Evolutionary conservation across 2,329 filamentous ascomycete genomes (phyloP), one percentile per base, ranked within the genome.

Genomic region (Aspergillus hortae): DNA sequence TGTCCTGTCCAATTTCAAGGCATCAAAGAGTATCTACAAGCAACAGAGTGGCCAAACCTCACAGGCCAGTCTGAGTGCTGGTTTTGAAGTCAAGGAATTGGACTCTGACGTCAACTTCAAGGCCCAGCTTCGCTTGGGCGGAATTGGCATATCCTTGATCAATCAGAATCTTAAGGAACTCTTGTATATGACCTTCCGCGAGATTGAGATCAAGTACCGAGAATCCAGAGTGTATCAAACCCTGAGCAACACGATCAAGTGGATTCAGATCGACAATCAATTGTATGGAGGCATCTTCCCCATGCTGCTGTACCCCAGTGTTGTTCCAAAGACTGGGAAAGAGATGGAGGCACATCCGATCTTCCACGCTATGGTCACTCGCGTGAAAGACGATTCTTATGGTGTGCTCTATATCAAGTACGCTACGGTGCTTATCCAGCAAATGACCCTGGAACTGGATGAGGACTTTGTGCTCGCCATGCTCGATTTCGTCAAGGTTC

Each of bases 211-310:
- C 57, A 91, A 92, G 55, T 96, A 94, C 71, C 90, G 86, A 51
- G 94, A 99, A 65, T 97, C 94, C n/a, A 83, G 86, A 15, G 77
- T 96, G 14, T 96, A 96, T 66, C 94, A 99, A 72, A 97, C 91
- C 0, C 74, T 96, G 56, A 92, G 90, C 44, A 78, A 94, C 46
- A 89, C 90, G 0, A 87, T 97, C 68, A 97, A 99, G 71, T 99
- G 95, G 95, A 94, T 99, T 25, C 94, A 99, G 72, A 89, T 99
- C 61, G 94, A 99, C 73, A 99, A 99, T 63, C 94, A 99, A 71
- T 83, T 99, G 12, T 99, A 99, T 65, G 95, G 95, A 25, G 94
- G 95, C 23, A 92, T 99, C 61, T 99, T 99, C 79, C 94, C 94
- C 0, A 95, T 99, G 74, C 85, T 99, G 27, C 79, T 99, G 52